phyloP scores from a whole-genome alignment of 495 filamentous ascomycete species.

The Daldinia vernicosa region DNA sequence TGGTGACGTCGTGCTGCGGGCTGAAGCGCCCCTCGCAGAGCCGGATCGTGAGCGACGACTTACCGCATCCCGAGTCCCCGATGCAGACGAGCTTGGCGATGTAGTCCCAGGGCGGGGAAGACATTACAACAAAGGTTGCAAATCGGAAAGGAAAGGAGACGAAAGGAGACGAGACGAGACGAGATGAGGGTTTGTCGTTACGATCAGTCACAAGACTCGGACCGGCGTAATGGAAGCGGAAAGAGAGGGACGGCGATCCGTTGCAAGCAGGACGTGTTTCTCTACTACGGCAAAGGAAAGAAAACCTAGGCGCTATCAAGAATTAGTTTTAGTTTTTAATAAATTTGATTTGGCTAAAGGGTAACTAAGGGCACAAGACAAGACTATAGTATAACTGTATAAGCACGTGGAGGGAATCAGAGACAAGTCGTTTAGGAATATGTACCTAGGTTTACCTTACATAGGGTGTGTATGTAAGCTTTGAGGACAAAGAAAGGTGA shows the following conservation, averaged over 20 bases:
- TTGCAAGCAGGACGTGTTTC: background rate
- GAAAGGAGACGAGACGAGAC: background rate
- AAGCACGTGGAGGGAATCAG: background rate
- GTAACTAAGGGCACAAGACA: background rate
- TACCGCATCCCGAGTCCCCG: slow-evolving; percentile 93
- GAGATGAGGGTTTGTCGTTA: background rate
- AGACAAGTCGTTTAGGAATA: background rate
- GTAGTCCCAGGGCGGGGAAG: slow-evolving; percentile 86
- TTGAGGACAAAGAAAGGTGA: slow-evolving; percentile 9
- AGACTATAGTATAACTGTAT: background rate
- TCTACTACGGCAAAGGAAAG: no score
- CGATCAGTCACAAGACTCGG: slow-evolving; percentile 9
- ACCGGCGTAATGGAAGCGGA: background rate
- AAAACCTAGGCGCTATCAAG: background rate
- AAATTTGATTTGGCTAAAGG: background rate
- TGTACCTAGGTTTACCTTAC: background rate
- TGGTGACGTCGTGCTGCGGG: slow-evolving; percentile 92
- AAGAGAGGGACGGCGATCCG: background rate
- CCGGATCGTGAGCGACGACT: slow-evolving; percentile 88
- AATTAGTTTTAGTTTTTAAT: background rate
- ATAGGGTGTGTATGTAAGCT: background rate
- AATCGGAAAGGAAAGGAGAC: background rate
- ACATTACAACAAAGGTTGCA: slow-evolving; percentile 49
- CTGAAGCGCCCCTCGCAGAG: slow-evolving; percentile 97
- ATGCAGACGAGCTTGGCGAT: slow-evolving; percentile 98